Conservation (phyloP, 2,329 filamentous ascomycete species). For the Paecilomyces niveus region DNA sequence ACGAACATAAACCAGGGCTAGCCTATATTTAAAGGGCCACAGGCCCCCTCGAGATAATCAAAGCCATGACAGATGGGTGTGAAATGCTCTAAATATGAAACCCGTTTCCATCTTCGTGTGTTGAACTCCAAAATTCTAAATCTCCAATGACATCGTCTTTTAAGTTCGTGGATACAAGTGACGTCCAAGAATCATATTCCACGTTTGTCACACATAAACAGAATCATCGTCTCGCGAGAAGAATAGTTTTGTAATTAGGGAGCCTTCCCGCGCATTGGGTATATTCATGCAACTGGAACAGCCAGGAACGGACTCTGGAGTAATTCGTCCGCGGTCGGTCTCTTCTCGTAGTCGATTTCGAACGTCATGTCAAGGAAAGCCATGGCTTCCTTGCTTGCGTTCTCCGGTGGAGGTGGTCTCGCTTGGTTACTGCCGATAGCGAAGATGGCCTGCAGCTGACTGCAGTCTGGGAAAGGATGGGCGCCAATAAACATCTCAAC, state of each 20-base stretch:
- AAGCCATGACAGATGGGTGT: not conserved
- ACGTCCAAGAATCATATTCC: not conserved
- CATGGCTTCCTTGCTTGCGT: slow-evolving; percentile 75
- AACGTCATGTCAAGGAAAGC: slow-evolving; percentile 84
- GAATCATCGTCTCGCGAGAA: not conserved
- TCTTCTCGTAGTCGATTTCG: slow-evolving; percentile 87
- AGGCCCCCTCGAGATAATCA: not conserved
- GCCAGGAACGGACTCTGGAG: slow-evolving; percentile 76
- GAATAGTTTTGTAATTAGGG: not conserved
- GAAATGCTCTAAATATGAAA: not conserved
- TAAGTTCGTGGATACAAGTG: not conserved
- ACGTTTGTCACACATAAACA: not conserved
- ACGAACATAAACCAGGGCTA: not conserved
- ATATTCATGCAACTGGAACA: slow-evolving; percentile 48
- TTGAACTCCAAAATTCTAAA: not conserved
- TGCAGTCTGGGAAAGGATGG: slow-evolving; percentile 95
- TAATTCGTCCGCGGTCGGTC: slow-evolving; percentile 86
- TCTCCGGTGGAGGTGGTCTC: slow-evolving; percentile 79
- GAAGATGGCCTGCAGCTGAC: slow-evolving; percentile 95
- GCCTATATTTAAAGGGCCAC: not conserved
- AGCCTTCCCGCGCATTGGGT: not conserved
- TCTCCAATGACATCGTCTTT: not conserved
- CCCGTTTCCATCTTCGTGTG: not conserved
- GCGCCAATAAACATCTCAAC: slow-evolving; percentile 99
- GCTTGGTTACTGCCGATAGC: slow-evolving; percentile 89